Evolutionary conservation across 108 stramenopile genomes (phyloP), one percentile per base, ranked within the genome.

Genomic region (Cyclotella sp.): DNA sequence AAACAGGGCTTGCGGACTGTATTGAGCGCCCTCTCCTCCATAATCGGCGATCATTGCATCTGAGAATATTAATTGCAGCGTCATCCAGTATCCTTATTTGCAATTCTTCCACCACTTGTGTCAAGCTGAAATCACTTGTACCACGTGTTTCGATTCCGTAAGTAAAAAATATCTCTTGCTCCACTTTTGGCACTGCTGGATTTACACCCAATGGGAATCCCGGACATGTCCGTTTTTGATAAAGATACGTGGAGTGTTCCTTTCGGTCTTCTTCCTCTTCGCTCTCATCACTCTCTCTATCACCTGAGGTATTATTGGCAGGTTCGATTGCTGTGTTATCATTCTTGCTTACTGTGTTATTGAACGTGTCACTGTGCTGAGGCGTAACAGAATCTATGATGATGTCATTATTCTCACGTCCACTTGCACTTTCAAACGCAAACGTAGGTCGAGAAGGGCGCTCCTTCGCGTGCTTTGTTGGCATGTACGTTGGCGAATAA

Each of bases 41-140:
- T 54, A 78, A 57, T 24, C 30, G 27, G 14, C 52, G 19, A 16
- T 57, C 40, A 47, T 58, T 43, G 63, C 79, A 80, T 4, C 59
- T 44, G n/a, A 80, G 52, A 34, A 80, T 47, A 15, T 39, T 30
- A 7, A 28, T 47, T 16, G 79, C 79, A 24, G 68, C 61, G 59
- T 80, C 79, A 9, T 80, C 79, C 27, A 80, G 67, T 21, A 80
- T 51, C 68, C 57, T 66, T 29, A 52, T 9, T 43, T 80, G 79
- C 27, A 80, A 22, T 21, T 40, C 34, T 54, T 73, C 72, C 13
- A 80, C 79, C 1, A 57, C 59, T 13, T 47, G 47, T 62, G 40
- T 67, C 8, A 73, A 53, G 62, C 49, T 63, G 0, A 26, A 29
- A 45, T 47, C 62, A 45, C 62, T 45, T 47, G 28, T 29, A 47